Evolutionary conservation across 164 flowering plant genomes (phyloP).

Genomic region (Cinnamomum chago): DNA sequence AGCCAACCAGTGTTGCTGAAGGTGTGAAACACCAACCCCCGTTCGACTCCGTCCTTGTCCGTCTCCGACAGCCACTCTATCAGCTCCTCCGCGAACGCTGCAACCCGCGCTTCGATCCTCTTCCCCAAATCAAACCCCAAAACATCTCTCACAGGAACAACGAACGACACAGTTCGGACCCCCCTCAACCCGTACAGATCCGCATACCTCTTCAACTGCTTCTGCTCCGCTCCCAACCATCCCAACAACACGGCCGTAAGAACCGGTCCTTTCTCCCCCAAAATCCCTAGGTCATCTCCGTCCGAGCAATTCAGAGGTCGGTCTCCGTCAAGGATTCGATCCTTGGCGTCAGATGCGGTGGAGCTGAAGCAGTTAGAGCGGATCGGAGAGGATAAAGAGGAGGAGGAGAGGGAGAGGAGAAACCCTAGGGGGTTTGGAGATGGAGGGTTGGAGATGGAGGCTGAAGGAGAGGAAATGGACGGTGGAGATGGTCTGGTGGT

Average conservation of each 20-base stretch:
- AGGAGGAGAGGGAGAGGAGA: slow-evolving; percentile 24
- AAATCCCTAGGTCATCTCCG: slow-evolving; percentile 9
- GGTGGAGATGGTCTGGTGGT: not conserved
- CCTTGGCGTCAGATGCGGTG: slow-evolving; percentile 12
- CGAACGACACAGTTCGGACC: slow-evolving; percentile 61
- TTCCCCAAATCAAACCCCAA: slow-evolving; percentile 62
- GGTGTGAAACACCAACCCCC: slow-evolving; percentile 77
- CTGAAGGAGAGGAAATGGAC: slow-evolving; percentile 2
- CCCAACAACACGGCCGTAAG: slow-evolving; percentile 77
- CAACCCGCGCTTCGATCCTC: slow-evolving; percentile 43
- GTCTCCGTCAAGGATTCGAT: slow-evolving; percentile 9
- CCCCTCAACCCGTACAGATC: slow-evolving; percentile 71
- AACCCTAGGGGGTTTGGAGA: slow-evolving; percentile 14
- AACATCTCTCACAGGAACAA: slow-evolving; percentile 50
- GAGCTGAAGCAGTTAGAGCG: slow-evolving; percentile 9
- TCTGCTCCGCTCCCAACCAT: slow-evolving; percentile 81
- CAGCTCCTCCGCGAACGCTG: slow-evolving; percentile 44
- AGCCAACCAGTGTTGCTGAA: slow-evolving; percentile 97
- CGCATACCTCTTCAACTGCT: slow-evolving; percentile 74
- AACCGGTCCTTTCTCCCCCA: slow-evolving; percentile 15
- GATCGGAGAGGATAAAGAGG: not conserved
- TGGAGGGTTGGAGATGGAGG: not conserved
- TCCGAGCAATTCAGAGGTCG: not conserved
- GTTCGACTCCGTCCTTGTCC: slow-evolving; percentile 49
- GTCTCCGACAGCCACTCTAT: slow-evolving; percentile 48